Evolutionary conservation across 2,329 filamentous ascomycete genomes (phyloP).

Genomic region (Fusarium domesticum): DNA sequence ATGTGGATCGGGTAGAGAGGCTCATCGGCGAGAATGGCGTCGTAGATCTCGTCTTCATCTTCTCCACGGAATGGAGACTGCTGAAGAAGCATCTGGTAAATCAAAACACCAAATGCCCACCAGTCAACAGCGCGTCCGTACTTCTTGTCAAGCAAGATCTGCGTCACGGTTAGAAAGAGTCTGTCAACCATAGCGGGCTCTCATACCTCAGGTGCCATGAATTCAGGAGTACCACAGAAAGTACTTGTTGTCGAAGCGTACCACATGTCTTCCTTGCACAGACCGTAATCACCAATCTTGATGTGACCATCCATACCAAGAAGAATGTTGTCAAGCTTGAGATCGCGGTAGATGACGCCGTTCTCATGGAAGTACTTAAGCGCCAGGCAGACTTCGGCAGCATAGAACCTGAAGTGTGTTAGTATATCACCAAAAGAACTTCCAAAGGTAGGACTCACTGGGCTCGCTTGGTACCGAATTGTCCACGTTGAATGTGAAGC

Average conservation of each 20-base stretch:
- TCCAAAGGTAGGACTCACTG: constrained; percentile 61
- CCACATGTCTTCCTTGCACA: constrained; percentile 99
- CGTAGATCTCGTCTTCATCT: constrained; percentile 99
- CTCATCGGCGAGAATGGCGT: constrained; percentile 95
- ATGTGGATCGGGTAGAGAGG: constrained; percentile 98
- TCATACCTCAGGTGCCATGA: constrained; percentile 94
- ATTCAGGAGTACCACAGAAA: constrained; percentile 98
- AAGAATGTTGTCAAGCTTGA: constrained; percentile 91
- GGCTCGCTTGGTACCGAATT: constrained; percentile 92
- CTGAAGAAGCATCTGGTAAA: constrained; percentile 99
- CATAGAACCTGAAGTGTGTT: constrained; percentile 72
- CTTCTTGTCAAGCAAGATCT: constrained; percentile 97
- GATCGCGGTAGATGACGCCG: constrained; percentile 95
- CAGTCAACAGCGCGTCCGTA: constrained; percentile 97
- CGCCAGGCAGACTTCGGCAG: constrained; percentile 92
- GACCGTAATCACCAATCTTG: constrained; percentile 97
- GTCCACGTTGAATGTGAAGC: constrained; percentile 96
- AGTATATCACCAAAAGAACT: constrained; percentile 3
- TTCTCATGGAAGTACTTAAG: constrained; percentile 99
- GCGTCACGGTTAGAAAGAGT: constrained; percentile 30
- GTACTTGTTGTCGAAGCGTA: constrained; percentile 95
- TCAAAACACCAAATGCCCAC: constrained; percentile 99
- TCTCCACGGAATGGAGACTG: constrained; percentile 98
- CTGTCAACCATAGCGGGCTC: background rate
- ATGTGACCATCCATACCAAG: constrained; percentile 94